phyloP scores from a whole-genome alignment of 768 basidiomycete species.

The Saitozyma sp. region DNA sequence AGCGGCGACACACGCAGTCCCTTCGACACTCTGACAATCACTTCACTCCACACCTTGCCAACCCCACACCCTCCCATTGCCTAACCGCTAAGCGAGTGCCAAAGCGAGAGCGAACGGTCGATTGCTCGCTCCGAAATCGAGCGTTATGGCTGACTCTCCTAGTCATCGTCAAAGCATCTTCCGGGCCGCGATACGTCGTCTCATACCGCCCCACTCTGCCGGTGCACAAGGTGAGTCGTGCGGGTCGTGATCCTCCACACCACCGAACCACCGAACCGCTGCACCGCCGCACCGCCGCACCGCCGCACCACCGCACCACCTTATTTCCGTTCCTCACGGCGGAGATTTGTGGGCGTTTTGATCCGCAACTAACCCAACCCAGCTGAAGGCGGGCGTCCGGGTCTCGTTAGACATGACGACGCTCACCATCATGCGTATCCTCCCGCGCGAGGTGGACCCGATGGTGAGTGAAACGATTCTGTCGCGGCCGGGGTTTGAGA shows the following conservation, averaged over 20 bases:
- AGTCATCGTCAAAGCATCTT: conserved; percentile 98
- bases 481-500: background rate
- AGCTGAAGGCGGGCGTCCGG: conserved; percentile 89
- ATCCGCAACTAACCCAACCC: conserved; percentile 45
- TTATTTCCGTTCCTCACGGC: no score
- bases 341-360: background rate
- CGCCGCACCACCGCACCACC: no score
- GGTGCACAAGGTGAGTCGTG: conserved; percentile 57
- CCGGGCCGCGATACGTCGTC: conserved; percentile 96
- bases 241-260: background rate
- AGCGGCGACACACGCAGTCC: conserved; percentile 46
- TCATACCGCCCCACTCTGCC: conserved; percentile 92
- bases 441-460: conserved; percentile 96
- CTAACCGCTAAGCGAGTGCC: no score
- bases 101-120: no score
- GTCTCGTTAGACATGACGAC: conserved; percentile 99
- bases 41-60: background rate
- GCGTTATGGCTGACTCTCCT: conserved; percentile 6
- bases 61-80: background rate
- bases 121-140: background rate
- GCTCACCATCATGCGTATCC: conserved; percentile 95
- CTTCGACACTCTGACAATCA: background rate
- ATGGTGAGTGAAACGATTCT: conserved; percentile 55
- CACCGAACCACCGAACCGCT: background rate
- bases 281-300: no score